A percentile compares a stretch with the other conserved stretches of the same genome.
These are phyloP conservation scores for Talaromyces albobiverticillius DNA, from an alignment of 2,329 filamentous ascomycete genomes.

Conservation along the genomic window DNA sequence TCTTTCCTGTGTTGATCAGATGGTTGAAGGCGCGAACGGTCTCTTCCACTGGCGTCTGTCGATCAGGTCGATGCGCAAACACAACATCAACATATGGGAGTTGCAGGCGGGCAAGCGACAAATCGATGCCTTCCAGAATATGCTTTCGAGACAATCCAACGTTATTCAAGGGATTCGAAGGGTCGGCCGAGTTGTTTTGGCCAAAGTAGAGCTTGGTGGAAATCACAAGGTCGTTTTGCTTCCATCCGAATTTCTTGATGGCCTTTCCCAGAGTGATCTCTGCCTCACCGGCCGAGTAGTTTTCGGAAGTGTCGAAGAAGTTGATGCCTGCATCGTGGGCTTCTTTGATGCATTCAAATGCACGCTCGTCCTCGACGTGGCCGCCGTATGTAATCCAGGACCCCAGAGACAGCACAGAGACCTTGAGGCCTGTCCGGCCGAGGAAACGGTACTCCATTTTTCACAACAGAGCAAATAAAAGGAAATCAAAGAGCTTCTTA, in stretches of 20 bases:
- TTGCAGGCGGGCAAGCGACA: constrained; percentile 59
- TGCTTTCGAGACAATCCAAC: constrained; percentile 68
- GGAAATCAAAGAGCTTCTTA: neutral
- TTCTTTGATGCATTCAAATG: constrained; percentile 41
- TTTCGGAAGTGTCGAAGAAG: constrained; percentile 55
- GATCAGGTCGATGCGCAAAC: constrained; percentile 69
- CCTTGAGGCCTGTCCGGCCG: constrained; percentile 66
- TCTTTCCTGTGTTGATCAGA: constrained; percentile 65
- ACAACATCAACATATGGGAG: constrained; percentile 68
- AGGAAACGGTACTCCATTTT: constrained; percentile 67
- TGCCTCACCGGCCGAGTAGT: constrained; percentile 51
- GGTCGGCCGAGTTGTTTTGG: constrained; percentile 50
- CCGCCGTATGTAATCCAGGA: constrained; percentile 64
- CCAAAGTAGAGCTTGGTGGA: constrained; percentile 64
- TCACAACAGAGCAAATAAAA: no score
- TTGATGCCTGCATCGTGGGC: constrained; percentile 58
- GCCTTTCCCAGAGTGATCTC: constrained; percentile 55
- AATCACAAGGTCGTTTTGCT: constrained; percentile 55
- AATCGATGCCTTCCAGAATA: constrained; percentile 63
- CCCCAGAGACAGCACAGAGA: constrained; percentile 65
- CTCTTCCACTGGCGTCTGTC: constrained; percentile 67
- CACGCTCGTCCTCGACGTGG: constrained; percentile 56
- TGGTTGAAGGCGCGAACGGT: constrained; percentile 70
- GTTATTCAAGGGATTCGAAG: constrained; percentile 61
- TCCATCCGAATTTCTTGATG: constrained; percentile 57